Base-by-base conservation (phyloP, 2,329 filamentous ascomycete genomes). In the Epichloe gansuensis region DNA sequence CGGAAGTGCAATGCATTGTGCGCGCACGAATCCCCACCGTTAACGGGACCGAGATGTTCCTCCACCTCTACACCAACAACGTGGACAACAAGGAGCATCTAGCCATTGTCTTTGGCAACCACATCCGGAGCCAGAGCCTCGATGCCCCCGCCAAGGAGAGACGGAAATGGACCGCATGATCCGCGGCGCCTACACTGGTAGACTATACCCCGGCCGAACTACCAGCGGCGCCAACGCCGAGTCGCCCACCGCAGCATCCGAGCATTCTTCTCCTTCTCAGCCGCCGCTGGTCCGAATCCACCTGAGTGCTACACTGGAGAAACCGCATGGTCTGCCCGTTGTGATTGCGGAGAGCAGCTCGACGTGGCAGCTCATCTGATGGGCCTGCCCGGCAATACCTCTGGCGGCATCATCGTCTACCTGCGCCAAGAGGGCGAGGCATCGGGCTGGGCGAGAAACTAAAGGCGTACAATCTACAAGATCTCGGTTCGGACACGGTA, bases 291-390 rank as follows among this genome's bases (percentile, higher is more conserved):
- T 98, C 46, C 81, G 93, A 53, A 98, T 98, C 64, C 93, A 98
- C 68, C 88, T 3, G 93, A 98, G 69, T 98, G 93, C 72, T 98
- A 98, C 69, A 98, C 93, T 0, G 93, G 93, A 54, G 93, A 98
- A 74, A 98, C 93, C 1, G 93, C 94, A 1, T 97, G 93, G 93
- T 96, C 91, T 7, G 91, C 93, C 38, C 83, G 93, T 31, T 98
- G 93, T 72, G 93, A 98, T 71, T 98, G 93, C 67, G 93, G 93
- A 53, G 93, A 98, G 71, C 93, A 98, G 67, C 78, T 98, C 2
- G 93, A 98, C 67, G 93, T 98, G 72, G 93, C 93, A 1, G 93
- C 91, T 1, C 80, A 93, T 28, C 73, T 98, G 2, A 98, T 98
- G 93, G 85, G 86, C 15, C 73, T 90, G 31, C 83, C 82, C 9